phyloP scores from a whole-genome alignment of 2,329 filamentous ascomycete species.

The Colletotrichum salicis region DNA sequence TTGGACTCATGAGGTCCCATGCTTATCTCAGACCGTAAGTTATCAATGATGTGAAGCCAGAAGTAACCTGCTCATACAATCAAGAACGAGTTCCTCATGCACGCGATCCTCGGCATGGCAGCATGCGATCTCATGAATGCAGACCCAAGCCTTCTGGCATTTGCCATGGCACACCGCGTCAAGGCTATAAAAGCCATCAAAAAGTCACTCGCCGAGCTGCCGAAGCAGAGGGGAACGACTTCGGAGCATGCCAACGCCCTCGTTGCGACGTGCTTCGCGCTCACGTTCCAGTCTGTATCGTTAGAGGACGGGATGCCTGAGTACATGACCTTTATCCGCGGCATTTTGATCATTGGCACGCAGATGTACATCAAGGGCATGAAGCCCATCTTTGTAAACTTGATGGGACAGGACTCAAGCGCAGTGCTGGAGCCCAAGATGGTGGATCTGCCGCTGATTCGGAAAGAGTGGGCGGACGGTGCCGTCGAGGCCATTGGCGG shows the following conservation, averaged over 20 bases:
- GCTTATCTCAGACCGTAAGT: slow-evolving; percentile 72
- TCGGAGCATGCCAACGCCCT: slow-evolving; percentile 69
- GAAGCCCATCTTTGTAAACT: slow-evolving; percentile 61
- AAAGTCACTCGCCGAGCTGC: slow-evolving; percentile 57
- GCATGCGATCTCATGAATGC: slow-evolving; percentile 71
- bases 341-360: slow-evolving; percentile 64
- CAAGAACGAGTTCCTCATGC: slow-evolving; percentile 75
- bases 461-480: slow-evolving; percentile 56
- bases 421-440: slow-evolving; percentile 57
- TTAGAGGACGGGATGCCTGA: slow-evolving; percentile 69
- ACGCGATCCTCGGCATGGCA: slow-evolving; percentile 74
- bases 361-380: slow-evolving; percentile 63
- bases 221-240: slow-evolving; percentile 50
- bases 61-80: not conserved
- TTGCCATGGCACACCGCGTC: slow-evolving; percentile 72
- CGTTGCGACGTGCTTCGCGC: slow-evolving; percentile 67
- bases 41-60: not conserved
- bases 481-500: slow-evolving; percentile 56
- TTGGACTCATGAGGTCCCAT: slow-evolving; percentile 75
- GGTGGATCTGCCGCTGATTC: slow-evolving; percentile 56
- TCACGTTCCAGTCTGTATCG: slow-evolving; percentile 68
- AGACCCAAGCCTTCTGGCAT: slow-evolving; percentile 62
- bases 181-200: slow-evolving; percentile 73
- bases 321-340: slow-evolving; percentile 69
- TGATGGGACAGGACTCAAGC: slow-evolving; percentile 54